A percentile compares a stretch with the other conserved stretches of the same genome.
Evolutionary conservation across 495 filamentous ascomycete species (phyloP).

Genomic region (Xylaria castorea): DNA sequence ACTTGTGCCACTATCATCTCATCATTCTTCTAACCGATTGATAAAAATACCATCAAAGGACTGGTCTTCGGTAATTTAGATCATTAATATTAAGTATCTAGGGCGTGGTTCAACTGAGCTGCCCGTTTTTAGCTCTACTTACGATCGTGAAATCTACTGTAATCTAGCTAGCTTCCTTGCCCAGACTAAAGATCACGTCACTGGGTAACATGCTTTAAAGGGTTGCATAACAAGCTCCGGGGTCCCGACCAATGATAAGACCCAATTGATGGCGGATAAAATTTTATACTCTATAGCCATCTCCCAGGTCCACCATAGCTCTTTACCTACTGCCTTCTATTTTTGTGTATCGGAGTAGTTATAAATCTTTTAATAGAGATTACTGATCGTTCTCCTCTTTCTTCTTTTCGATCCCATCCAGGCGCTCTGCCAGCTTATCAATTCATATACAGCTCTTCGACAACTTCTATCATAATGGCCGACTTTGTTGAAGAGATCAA

Average conservation of each 20-base stretch:
- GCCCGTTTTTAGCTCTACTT: not conserved
- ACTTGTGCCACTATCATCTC: not conserved
- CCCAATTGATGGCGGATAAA: conserved; percentile 14
- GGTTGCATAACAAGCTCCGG: conserved; percentile 10
- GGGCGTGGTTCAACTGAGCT: not conserved
- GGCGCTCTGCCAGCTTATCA: not conserved
- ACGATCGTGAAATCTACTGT: too few species aligned
- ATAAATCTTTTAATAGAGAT: not conserved
- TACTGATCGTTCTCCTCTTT: not conserved
- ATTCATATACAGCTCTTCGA: not conserved
- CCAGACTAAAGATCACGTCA: conserved; percentile 24
- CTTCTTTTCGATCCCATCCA: not conserved
- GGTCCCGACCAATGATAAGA: conserved; percentile 23
- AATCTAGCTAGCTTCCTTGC: not conserved
- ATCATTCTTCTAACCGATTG: not conserved
- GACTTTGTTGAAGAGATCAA: conserved; percentile 49
- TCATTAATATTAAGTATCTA: not conserved
- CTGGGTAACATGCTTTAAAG: conserved; percentile 7
- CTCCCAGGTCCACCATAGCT: conserved; percentile 4
- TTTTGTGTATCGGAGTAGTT: not conserved
- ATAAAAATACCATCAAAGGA: not conserved
- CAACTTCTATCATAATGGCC: conserved; percentile 42
- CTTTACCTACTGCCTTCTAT: not conserved
- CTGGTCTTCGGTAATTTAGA: not conserved
- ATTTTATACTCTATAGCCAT: conserved; percentile 18